A percentile compares a stretch with the other conserved stretches of the same genome.
These are phyloP conservation scores for Hortaea werneckii DNA, from an alignment of 2,329 filamentous ascomycete genomes.

Conservation along the genomic window DNA sequence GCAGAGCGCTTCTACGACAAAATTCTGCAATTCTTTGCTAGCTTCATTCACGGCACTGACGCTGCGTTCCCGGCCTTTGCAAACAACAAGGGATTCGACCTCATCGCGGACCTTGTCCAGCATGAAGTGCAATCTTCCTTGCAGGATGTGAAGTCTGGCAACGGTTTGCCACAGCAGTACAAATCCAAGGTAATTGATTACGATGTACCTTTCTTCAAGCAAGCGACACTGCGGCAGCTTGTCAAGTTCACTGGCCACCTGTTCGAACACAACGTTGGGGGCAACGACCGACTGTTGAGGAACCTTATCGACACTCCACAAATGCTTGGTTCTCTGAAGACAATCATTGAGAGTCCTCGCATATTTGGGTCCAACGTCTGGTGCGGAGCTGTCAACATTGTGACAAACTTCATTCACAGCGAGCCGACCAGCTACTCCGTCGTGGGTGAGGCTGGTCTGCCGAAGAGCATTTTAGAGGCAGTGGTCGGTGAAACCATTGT, in stretches of 20 bases:
- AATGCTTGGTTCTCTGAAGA: conserved; percentile 65
- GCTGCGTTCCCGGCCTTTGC: conserved; percentile 79
- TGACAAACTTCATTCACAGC: conserved; percentile 96
- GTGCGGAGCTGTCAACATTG: conserved; percentile 84
- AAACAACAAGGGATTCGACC: conserved; percentile 71
- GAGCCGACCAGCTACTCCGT: conserved; percentile 96
- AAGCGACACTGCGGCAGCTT: conserved; percentile 85
- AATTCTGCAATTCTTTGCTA: conserved; percentile 79
- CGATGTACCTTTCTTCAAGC: conserved; percentile 82
- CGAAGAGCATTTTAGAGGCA: conserved; percentile 73
- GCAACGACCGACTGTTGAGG: conserved; percentile 78
- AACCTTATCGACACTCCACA: conserved; percentile 91
- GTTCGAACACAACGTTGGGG: conserved; percentile 72
- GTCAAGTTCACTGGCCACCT: conserved; percentile 96
- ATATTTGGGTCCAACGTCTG: conserved; percentile 88
- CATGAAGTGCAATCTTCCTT: conserved; percentile 65
- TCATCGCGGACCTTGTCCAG: conserved; percentile 78
- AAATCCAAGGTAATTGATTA: conserved; percentile 83
- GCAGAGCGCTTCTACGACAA: conserved; percentile 76
- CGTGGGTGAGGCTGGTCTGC: conserved; percentile 86
- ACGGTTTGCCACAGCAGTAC: conserved; percentile 61
- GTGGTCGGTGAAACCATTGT: conserved; percentile 43
- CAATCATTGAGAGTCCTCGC: conserved; percentile 68
- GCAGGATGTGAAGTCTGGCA: conserved; percentile 53
- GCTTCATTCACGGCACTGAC: conserved; percentile 67